Conservation (phyloP, 768 basidiomycete species). For the Rossbeevera mucosa region DNA sequence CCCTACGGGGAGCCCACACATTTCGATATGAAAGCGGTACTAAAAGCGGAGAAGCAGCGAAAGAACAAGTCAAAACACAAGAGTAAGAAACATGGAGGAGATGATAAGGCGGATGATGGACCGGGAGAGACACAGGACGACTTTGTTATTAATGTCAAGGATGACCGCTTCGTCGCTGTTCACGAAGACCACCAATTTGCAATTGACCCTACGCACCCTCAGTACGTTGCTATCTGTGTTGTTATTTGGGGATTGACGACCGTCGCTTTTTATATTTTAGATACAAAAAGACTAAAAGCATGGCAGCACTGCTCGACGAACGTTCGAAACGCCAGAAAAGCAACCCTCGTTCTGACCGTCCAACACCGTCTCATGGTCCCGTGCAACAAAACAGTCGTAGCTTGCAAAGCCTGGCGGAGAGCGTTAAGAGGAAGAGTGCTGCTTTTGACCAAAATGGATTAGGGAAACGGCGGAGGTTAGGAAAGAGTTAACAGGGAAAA, state of each 20-base stretch:
- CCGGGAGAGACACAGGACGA: constrained; percentile 69
- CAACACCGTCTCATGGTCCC: neutral
- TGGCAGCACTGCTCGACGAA: constrained; percentile 81
- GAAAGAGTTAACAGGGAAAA: constrained; percentile 8
- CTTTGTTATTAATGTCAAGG: constrained; percentile 80
- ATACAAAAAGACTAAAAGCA: constrained; percentile 89
- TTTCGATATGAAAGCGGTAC: constrained; percentile 85
- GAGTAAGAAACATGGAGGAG: constrained; percentile 11
- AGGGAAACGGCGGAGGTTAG: constrained; percentile 39
- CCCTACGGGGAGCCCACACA: constrained; percentile 59
- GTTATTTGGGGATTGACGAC: neutral
- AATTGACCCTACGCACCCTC: constrained; percentile 93
- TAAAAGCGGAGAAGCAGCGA: constrained; percentile 77
- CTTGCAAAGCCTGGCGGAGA: constrained; percentile 71
- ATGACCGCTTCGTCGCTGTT: constrained; percentile 81
- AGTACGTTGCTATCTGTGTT: constrained; percentile 48
- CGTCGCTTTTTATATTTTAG: constrained; percentile 35
- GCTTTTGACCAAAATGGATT: constrained; percentile 22
- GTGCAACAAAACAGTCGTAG: constrained; percentile 25
- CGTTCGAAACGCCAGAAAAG: constrained; percentile 61
- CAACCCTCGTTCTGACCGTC: constrained; percentile 8
- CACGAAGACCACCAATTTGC: constrained; percentile 91
- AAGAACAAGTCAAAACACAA: constrained; percentile 40
- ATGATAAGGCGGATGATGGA: constrained; percentile 39
- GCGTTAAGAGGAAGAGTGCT: constrained; percentile 76